Conservation (phyloP, 1,139 yeast genomes). For the Geotrichum klebahnii region DNA sequence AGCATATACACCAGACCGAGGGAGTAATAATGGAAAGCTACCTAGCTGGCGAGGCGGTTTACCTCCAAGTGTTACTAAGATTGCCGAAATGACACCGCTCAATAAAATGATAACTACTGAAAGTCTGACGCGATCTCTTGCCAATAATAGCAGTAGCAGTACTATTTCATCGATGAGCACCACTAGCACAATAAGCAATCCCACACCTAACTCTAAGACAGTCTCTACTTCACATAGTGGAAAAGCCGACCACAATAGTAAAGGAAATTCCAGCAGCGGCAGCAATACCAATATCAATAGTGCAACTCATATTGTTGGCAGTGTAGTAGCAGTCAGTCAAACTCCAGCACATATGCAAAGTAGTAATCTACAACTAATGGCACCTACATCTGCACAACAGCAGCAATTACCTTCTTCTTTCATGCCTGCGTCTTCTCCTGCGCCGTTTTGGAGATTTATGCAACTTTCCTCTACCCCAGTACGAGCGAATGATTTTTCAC, state of each 20-base stretch:
- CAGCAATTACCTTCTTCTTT: conserved; percentile 41
- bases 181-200: background rate
- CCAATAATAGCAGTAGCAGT: conserved; percentile 4
- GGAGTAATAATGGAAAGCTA: conserved; percentile 34
- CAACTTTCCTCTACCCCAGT: conserved; percentile 41
- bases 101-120: conserved; percentile 5
- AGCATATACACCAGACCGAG: conserved; percentile 81
- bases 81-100: conserved; percentile 10
- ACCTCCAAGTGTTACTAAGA: conserved; percentile 2
- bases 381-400: conserved; percentile 43
- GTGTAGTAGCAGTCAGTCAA: conserved; percentile 18
- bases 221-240: background rate
- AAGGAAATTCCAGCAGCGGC: background rate
- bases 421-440: conserved; percentile 43
- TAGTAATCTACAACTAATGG: conserved; percentile 36
- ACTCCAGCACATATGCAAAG: conserved; percentile 31
- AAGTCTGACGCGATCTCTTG: conserved; percentile 25
- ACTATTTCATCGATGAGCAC: conserved; percentile 4
- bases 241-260: conserved; percentile 14
- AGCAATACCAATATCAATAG: background rate
- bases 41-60: conserved; percentile 3
- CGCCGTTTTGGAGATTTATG: conserved; percentile 45
- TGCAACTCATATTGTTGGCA: conserved; percentile 1
- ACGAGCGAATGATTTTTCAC: conserved; percentile 31
- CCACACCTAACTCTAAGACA: background rate